Evolutionary conservation across 768 basidiomycete species (phyloP).

Genomic region (Fomitopsis serialis): DNA sequence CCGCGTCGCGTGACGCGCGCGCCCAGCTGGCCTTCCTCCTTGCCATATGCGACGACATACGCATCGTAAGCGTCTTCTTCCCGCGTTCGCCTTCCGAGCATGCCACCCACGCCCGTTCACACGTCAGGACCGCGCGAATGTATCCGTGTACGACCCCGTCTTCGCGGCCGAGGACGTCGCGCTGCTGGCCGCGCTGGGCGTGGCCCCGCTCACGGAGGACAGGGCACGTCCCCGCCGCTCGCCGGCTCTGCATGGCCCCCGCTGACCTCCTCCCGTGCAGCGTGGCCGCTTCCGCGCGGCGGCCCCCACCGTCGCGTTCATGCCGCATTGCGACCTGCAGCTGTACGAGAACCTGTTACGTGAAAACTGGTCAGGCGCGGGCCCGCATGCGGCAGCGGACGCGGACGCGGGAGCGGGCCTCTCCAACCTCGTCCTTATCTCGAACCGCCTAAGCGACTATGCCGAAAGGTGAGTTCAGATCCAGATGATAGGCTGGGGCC

Average conservation of each 20-base stretch:
- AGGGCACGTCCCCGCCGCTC: constrained; percentile 38
- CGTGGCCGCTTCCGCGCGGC: constrained; percentile 26
- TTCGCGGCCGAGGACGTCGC: constrained; percentile 55
- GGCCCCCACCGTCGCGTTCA: constrained; percentile 59
- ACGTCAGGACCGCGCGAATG: constrained; percentile 39
- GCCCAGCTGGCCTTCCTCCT: constrained; percentile 67
- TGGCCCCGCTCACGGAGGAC: constrained; percentile 36
- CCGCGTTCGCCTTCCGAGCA: constrained; percentile 2
- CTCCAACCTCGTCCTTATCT: constrained; percentile 49
- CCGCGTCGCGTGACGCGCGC: constrained; percentile 52
- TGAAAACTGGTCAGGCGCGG: constrained; percentile 50
- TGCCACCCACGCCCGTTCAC: constrained; percentile 12
- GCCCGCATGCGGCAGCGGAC: too few relatives aligned
- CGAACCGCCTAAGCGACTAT: constrained; percentile 64
- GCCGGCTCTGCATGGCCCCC: constrained; percentile 2
- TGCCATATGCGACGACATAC: constrained; percentile 43
- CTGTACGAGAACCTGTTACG: constrained; percentile 63
- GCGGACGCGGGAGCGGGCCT: constrained; percentile 39
- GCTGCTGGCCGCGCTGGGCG: constrained; percentile 38
- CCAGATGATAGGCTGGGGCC: neutral
- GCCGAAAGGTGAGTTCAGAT: constrained; percentile 47
- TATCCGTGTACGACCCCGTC: constrained; percentile 69
- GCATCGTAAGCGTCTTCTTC: constrained; percentile 51
- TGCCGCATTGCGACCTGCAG: constrained; percentile 75
- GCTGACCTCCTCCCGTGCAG: constrained; percentile 20